phyloP scores from a whole-genome alignment of 345 rosid species.

The Syzygium oleosum region DNA sequence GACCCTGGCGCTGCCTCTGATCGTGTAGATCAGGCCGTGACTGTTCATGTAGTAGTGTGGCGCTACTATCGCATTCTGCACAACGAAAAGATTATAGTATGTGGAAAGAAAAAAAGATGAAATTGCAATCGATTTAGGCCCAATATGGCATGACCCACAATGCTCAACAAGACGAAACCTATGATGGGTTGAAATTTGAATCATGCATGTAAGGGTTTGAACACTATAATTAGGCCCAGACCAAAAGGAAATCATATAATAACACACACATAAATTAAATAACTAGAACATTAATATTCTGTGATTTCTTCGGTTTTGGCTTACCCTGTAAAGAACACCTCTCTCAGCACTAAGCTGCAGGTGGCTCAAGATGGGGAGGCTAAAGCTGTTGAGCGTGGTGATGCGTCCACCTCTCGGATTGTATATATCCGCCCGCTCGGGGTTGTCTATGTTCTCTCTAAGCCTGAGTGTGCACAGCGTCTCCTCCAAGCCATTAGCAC shows the following conservation, averaged over 20 bases:
- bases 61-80: slow-evolving; percentile 27
- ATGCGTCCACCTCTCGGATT: slow-evolving; percentile 55
- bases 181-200: background rate
- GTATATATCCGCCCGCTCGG: slow-evolving; percentile 40
- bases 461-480: slow-evolving; percentile 46
- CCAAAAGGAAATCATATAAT: rapidly evolving
- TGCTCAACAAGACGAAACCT: background rate
- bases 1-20: slow-evolving; percentile 17
- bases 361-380: slow-evolving; percentile 40
- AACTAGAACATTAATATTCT: background rate
- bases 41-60: slow-evolving; percentile 34
- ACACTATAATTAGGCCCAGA: background rate
- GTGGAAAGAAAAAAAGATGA: background rate
- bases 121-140: background rate
- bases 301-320: background rate
- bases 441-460: slow-evolving; percentile 29
- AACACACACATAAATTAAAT: background rate
- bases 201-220: background rate
- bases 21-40: slow-evolving; percentile 24
- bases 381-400: slow-evolving; percentile 35
- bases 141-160: background rate
- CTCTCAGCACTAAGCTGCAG: slow-evolving; percentile 48
- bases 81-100: background rate
- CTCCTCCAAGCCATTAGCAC: slow-evolving; percentile 49
- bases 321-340: slow-evolving; percentile 33